Evolutionary conservation across 352 stramenopile genomes (phyloP), one percentile per base, ranked within the genome.

Genomic region (Pythium insidiosum): DNA sequence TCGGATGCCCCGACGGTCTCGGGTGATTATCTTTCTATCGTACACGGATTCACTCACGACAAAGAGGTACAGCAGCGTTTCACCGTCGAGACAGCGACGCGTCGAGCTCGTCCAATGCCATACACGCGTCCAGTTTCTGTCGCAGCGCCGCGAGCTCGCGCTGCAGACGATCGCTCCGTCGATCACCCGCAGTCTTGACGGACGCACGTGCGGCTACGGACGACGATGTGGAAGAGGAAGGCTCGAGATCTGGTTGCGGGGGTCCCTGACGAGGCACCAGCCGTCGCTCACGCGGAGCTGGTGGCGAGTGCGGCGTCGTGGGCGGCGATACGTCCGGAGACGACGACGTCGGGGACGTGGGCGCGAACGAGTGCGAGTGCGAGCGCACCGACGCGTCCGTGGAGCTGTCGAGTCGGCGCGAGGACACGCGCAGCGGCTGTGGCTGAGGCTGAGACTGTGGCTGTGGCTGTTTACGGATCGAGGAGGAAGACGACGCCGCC

Each of bases 101-200:
- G 7, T 40, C n/a, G 35, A 23, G 20, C 20, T 40, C 35, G 35
- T 40, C 35, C 35, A 40, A 19, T 7, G 31, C 42, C 60, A 84
- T 73, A 39, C 72, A 85, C 6, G 72, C 74, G 29, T 82, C 68
- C 29, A 84, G 56, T 35, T 84, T 84, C 15, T 56, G 51, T 50
- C 74, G 70, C 28, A 88, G 40, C 3, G 54, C 58, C 20, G 38
- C 68, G 10, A 88, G 58, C 34, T 88, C 74, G 1, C 65, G 67
- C 26, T 83, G 57, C 9, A 85, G 45, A 4, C 74, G 66, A 2
- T 51, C 36, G 58, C 62, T 76, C 38, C 34, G 34, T 9, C 28
- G 9, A 15, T 33, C 28, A 33, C 15, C 28, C 9, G 28, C 15
- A 33, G 9, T 33, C 9, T 9, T 15, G 15, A 33, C 28, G 28